Conservation (phyloP, 768 basidiomycete genomes). For the Pleurotus salmoneostramineus region DNA sequence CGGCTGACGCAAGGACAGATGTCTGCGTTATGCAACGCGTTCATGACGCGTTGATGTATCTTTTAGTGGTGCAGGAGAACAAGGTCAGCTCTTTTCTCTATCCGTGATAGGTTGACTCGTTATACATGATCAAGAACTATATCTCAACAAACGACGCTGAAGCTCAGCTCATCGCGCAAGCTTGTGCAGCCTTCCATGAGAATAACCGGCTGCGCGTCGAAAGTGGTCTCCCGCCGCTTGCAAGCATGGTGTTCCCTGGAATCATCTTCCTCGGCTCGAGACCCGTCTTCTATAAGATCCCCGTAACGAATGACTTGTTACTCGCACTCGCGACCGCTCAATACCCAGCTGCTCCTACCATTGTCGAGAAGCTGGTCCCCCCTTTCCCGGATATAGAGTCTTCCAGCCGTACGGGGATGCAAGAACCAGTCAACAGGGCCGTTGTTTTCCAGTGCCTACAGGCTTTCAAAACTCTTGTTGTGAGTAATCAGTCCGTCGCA, state of each 20-base stretch:
- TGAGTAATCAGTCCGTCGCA: neutral
- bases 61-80: conserved; percentile 21
- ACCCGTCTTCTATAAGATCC: conserved; percentile 8
- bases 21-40: conserved; percentile 24
- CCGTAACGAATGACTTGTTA: conserved; percentile 5
- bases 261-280: conserved; percentile 9
- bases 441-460: conserved; percentile 9
- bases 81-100: conserved; percentile 7
- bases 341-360: conserved; percentile 5
- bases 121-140: neutral
- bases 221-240: conserved; percentile 1
- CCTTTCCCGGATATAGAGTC: neutral
- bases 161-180: conserved; percentile 18
- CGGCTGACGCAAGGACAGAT: conserved; percentile 19
- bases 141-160: conserved; percentile 10
- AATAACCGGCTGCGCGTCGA: conserved; percentile 7
- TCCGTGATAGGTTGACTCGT: neutral
- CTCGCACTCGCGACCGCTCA: conserved; percentile 7
- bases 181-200: conserved; percentile 17
- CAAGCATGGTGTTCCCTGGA: conserved; percentile 7
- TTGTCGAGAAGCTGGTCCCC: conserved; percentile 7
- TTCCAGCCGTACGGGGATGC: conserved; percentile 6
- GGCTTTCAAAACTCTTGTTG: conserved; percentile 5
- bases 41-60: conserved; percentile 1
- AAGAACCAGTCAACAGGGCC: neutral